Evolutionary conservation across 805 yeast species (phyloP).

Genomic region (Ogataea minuta): DNA sequence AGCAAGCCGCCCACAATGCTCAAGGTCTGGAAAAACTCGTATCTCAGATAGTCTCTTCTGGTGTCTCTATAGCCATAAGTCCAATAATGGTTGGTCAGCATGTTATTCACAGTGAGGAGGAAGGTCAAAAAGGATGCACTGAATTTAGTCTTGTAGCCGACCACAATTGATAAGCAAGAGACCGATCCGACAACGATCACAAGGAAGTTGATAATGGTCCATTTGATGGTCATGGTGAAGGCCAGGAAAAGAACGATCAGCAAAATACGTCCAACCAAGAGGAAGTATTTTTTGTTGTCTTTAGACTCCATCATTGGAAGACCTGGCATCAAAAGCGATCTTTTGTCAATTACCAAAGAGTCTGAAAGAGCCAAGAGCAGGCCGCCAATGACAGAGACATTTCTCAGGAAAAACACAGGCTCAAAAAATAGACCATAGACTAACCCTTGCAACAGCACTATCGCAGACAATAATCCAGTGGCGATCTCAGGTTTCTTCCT

Average conservation of each 20-base stretch:
- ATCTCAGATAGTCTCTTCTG: constrained; percentile 82
- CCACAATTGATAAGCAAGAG: constrained; percentile 72
- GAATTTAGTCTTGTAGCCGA: constrained; percentile 91
- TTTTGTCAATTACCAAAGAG: constrained; percentile 73
- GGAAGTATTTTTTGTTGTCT: constrained; percentile 75
- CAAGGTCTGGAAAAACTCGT: constrained; percentile 91
- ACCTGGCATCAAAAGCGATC: constrained; percentile 68
- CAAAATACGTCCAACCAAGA: constrained; percentile 84
- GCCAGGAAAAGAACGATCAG: constrained; percentile 82
- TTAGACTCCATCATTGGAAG: constrained; percentile 68
- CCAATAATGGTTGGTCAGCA: constrained; percentile 89
- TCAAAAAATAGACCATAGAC: constrained; percentile 86
- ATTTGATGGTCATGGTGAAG: constrained; percentile 71
- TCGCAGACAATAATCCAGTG: constrained; percentile 63
- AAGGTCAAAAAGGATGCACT: constrained; percentile 73
- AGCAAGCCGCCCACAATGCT: constrained; percentile 93
- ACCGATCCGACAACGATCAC: constrained; percentile 67
- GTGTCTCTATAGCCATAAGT: constrained; percentile 64
- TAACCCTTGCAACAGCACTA: constrained; percentile 79
- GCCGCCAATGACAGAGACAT: constrained; percentile 90
- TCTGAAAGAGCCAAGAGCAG: constrained; percentile 83
- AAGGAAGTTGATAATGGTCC: constrained; percentile 64
- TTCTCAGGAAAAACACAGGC: constrained; percentile 77
- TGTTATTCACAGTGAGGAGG: constrained; percentile 71
- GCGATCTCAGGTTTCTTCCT: constrained; percentile 70